Conservation (phyloP, 352 stramenopile species). For the Phytophthora melonis region DNA sequence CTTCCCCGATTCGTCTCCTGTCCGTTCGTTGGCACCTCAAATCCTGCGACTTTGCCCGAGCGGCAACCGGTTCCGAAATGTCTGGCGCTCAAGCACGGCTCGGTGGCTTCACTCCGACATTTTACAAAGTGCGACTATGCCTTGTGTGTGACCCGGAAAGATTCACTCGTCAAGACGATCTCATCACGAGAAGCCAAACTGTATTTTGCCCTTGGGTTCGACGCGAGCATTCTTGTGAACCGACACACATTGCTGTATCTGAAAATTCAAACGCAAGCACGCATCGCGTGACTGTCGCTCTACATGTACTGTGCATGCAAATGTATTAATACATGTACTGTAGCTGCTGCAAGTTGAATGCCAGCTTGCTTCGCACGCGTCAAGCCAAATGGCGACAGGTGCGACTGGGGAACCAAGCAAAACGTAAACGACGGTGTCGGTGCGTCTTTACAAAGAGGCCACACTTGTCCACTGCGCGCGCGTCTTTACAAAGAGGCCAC, state of each 20-base stretch:
- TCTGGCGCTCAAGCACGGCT: not conserved
- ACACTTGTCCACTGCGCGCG: not conserved
- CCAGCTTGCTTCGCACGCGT: no score
- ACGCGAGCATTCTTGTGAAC: not conserved
- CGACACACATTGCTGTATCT: no score
- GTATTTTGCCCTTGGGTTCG: slow-evolving; percentile 16
- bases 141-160: not conserved
- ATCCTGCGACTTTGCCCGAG: slow-evolving; percentile 20
- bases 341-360: no score
- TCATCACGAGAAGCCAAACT: slow-evolving; percentile 22
- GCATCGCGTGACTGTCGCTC: no score
- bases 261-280: no score
- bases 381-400: not conserved
- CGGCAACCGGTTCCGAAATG: slow-evolving; percentile 2
- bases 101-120: slow-evolving; percentile 9
- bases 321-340: no score
- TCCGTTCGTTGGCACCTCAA: slow-evolving; percentile 27
- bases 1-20: slow-evolving; percentile 31
- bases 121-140: slow-evolving; percentile 12
- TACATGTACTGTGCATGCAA: no score
- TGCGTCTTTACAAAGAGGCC: slow-evolving; percentile 2
- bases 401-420: not conserved
- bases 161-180: slow-evolving; percentile 18
- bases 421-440: not conserved
- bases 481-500: slow-evolving; percentile 3